Evolutionary conservation across 176 grass and related monocot species (phyloP), one percentile per base, ranked within the genome.

Genomic region (Eleusine coracana): DNA sequence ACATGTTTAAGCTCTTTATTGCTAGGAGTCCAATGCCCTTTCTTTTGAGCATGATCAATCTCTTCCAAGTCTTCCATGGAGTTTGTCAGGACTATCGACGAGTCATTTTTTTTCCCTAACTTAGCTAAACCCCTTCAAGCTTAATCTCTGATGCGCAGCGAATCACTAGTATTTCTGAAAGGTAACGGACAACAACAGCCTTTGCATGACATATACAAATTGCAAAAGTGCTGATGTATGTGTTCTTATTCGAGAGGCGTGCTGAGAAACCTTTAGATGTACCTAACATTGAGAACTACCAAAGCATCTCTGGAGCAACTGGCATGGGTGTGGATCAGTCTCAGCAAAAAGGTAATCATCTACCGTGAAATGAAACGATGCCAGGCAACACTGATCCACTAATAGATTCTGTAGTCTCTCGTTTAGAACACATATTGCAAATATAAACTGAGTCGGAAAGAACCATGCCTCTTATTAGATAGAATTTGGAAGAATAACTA

Each of bases 1-100:
- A 45, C 8, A 29, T 29, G 61, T 61, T 49, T 71, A 25, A 54
- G 20, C 18, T 68, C 80, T 75, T 62, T 9, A 60, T 69, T 78
- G n/a, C 51, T 48, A 48, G 61, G 10, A 55, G 29, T 28, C 10
- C 61, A 46, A 36, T 73, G 8, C n/a, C 70, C 58, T 85, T 85
- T 70, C 58, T 85, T 85, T 85, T 89, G 44, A 81, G 27, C 54
- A 27, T 72, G 55, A 44, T 85, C 41, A 37, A 64, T 55, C 45
- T 64, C 44, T 70, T 76, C 65, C 10, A 4, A 12, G 51, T 89
- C 8, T 75, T 88, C 34, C 34, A 63, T 46, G 73, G 10, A 1
- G 11, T 46, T 79, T 36, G 65, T 29, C 5, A 27, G 21, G 58
- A 27, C 54, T 61, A 61, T 25, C 1, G 8, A 25, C 11, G 25